Conservation (phyloP, 352 stramenopile genomes). For the Thalassiosira mediterranea region DNA sequence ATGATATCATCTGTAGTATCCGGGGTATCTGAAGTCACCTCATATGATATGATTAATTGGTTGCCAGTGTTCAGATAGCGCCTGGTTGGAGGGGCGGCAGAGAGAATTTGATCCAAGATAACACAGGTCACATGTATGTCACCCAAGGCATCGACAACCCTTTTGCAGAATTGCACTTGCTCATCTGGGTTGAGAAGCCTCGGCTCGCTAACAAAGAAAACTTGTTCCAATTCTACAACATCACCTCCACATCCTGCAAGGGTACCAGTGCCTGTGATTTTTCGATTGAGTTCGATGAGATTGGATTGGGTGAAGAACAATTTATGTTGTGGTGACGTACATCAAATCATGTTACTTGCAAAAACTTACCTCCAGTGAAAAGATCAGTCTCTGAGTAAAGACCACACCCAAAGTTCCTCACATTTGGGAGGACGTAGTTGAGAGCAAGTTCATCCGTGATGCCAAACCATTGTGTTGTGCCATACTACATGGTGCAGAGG, state of each 20-base stretch:
- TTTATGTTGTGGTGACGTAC: too few species aligned
- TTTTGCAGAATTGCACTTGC: constrained; percentile 36
- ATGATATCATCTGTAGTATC: constrained; percentile 5
- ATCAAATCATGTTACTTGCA: too few species aligned
- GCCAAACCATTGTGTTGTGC: constrained; percentile 58
- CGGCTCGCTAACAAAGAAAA: constrained; percentile 29
- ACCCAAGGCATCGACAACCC: constrained; percentile 11
- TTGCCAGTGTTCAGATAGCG: constrained; percentile 1
- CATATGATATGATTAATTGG: constrained; percentile 15
- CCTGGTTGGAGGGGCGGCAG: background rate
- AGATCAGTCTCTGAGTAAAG: constrained; percentile 49
- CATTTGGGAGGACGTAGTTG: constrained; percentile 47
- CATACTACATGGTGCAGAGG: constrained; percentile 1
- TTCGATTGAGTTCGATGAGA: too few species aligned
- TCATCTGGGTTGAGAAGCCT: constrained; percentile 39
- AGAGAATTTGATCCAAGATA: constrained; percentile 29
- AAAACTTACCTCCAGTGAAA: constrained; percentile 22
- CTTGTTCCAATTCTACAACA: constrained; percentile 23
- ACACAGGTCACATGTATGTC: constrained; percentile 17
- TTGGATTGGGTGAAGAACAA: too few species aligned
- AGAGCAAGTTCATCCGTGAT: constrained; percentile 41
- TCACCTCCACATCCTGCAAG: constrained; percentile 39
- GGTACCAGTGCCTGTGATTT: constrained; percentile 7
- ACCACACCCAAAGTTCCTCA: constrained; percentile 50
- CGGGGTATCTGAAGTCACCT: constrained; percentile 15